Base-by-base conservation (phyloP, 2,329 filamentous ascomycete species). In the Phaeophleospora eucalypticola region DNA sequence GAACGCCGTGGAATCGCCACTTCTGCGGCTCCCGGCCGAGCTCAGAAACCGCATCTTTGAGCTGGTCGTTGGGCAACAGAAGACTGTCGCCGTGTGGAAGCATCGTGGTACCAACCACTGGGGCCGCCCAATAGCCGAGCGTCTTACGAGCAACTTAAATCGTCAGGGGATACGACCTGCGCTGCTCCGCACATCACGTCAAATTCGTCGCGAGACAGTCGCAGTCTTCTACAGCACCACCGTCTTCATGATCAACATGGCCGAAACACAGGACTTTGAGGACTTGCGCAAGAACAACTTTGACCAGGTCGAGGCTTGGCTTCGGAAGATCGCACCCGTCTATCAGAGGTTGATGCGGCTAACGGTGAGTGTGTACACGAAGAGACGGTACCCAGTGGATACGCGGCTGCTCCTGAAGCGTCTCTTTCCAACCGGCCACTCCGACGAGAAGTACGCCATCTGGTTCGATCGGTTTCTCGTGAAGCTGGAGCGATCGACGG, bases 41-140 rank as follows among this genome's bases (percentile, higher is more conserved):
- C 69, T 98, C 91, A 68, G 91, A 96, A 6, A 97, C 83, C 6
- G 97, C 90, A 66, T 97, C 97, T 41, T 97, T 84, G 47, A 95
- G 18, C 21, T 45, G 15, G 36, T 39, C 21, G 35, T 45, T 12
- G 15, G n/a, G 34, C 29, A 39, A 14, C 9, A 17, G 18, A 27
- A 32, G n/a, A 20, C 43, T n/a, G 34, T 45, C 27, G 20, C 34
- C 35, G 29, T 45, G 16, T 12, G 19, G 7, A 6, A 12, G 7
- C 24, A 29, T 12, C 6, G 7, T 12, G 12, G 12, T 6, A 29
- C 24, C 12, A 29, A 29, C 24, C 6, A 29, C 12, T 6, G 6
- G 24, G 24, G 24, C 24, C 24, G 24, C 24, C 6, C 12, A 6
- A 12, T 29, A 29, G 24, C 24, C 6, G 24, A 29, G 7, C 12